Evolutionary conservation across 2,329 filamentous ascomycete genomes (phyloP).

Genomic region (Pezicula radicicola): DNA sequence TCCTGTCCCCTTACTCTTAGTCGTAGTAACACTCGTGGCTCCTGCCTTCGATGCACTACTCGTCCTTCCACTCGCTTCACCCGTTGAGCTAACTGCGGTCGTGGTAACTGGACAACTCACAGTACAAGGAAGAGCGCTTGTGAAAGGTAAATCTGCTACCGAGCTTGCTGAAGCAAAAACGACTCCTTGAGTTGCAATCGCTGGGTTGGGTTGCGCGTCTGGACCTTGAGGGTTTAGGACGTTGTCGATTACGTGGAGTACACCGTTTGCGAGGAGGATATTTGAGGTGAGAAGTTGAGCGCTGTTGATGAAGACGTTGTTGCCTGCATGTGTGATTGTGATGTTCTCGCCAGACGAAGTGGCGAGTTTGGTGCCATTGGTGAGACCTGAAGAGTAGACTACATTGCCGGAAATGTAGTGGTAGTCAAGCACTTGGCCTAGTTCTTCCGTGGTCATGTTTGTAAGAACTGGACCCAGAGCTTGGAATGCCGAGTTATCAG

Average conservation of each 20-base stretch:
- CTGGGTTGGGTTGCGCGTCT: conserved; percentile 33
- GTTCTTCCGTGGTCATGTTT: conserved; percentile 22
- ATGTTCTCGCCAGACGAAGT: conserved; percentile 29
- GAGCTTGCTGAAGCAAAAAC: conserved; percentile 26
- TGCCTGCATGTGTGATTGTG: conserved; percentile 31
- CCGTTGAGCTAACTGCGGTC: conserved; percentile 14
- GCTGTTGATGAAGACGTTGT: conserved; percentile 36
- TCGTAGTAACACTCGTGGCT: not conserved
- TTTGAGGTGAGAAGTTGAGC: conserved; percentile 34
- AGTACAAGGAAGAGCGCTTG: conserved; percentile 40
- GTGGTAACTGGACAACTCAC: conserved; percentile 33
- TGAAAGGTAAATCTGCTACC: conserved; percentile 31
- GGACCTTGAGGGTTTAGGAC: conserved; percentile 43
- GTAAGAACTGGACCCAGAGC: conserved; percentile 30
- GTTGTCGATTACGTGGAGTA: conserved; percentile 34
- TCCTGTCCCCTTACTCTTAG: conserved; percentile 6
- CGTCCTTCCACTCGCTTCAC: not conserved
- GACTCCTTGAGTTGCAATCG: conserved; percentile 31
- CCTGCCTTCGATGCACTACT: not conserved
- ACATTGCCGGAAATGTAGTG: conserved; percentile 28
- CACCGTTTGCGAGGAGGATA: conserved; percentile 31
- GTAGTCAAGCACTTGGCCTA: conserved; percentile 31
- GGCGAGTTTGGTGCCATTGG: conserved; percentile 23
- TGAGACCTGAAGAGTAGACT: conserved; percentile 29
- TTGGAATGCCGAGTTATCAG: conserved; percentile 32